Conservation (phyloP, 805 yeast species). For the Candida ovalis region DNA sequence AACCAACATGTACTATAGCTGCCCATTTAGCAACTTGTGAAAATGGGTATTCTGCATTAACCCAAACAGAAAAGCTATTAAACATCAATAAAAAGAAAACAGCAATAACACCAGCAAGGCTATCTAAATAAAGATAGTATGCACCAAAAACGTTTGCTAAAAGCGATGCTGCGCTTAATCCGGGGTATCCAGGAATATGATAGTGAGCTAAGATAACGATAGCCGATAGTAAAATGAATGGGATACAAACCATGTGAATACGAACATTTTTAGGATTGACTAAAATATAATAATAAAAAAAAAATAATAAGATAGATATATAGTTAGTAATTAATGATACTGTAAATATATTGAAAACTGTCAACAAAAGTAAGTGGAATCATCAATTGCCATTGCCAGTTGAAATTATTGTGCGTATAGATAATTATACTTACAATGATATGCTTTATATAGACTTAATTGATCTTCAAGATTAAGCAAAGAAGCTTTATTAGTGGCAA, state of each 20-base stretch:
- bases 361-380: no score
- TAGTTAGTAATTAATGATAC: not conserved
- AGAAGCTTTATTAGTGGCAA: constrained; percentile 12
- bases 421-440: constrained; percentile 23
- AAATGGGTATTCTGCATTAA: constrained; percentile 12
- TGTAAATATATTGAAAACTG: no score
- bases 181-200: constrained; percentile 10
- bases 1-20: constrained; percentile 40
- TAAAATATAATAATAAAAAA: not conserved
- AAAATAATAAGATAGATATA: not conserved
- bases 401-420: not conserved
- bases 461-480: constrained; percentile 42
- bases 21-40: constrained; percentile 30
- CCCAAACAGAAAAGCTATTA: constrained; percentile 13
- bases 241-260: constrained; percentile 79
- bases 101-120: constrained; percentile 43
- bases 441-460: constrained; percentile 54
- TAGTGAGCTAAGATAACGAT: constrained; percentile 34
- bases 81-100: constrained; percentile 32
- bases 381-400: no score
- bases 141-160: constrained; percentile 45
- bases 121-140: constrained; percentile 60
- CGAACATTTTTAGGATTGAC: constrained; percentile 49
- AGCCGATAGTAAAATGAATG: constrained; percentile 61
- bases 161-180: constrained; percentile 43